These are phyloP conservation scores for Globisporangium yorkense DNA, from an alignment of 352 stramenopile genomes.

Conservation along the genomic window DNA sequence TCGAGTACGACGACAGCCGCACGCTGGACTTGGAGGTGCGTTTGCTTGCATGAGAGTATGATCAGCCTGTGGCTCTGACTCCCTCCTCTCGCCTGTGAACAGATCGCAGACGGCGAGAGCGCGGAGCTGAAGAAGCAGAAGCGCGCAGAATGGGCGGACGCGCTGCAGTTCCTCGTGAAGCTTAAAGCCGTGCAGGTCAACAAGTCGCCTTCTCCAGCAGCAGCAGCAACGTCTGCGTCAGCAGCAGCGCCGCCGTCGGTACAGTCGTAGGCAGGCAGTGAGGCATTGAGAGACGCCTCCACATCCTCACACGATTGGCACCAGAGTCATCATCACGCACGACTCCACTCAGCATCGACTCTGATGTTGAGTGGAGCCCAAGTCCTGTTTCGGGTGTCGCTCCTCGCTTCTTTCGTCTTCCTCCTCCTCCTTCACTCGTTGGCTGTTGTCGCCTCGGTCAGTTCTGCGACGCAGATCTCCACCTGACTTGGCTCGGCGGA, in stretches of 20 bases:
- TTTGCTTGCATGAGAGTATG: neutral
- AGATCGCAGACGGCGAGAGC: conserved; percentile 63
- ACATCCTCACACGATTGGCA: neutral
- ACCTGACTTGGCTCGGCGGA: conserved; percentile 6
- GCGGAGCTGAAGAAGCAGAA: conserved; percentile 55
- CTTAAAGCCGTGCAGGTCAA: conserved; percentile 39
- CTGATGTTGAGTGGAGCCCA: neutral
- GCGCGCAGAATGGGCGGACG: conserved; percentile 60
- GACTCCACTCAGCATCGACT: too few species aligned
- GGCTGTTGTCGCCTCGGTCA: too few species aligned
- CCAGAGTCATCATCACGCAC: neutral
- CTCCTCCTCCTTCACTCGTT: neutral
- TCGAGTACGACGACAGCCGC: conserved; percentile 69
- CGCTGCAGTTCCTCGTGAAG: conserved; percentile 66
- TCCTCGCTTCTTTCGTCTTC: neutral
- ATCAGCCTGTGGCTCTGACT: neutral
- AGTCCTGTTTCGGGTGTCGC: neutral
- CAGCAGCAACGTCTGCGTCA: neutral
- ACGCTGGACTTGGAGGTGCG: conserved; percentile 69
- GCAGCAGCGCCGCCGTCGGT: neutral
- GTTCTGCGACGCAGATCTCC: conserved; percentile 12
- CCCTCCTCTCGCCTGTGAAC: neutral
- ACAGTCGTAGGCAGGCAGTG: neutral
- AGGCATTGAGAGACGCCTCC: neutral
- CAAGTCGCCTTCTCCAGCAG: conserved; percentile 6